Conservation (phyloP, 2,329 filamentous ascomycete genomes). For the Magnaporthiopsis rhizophila region DNA sequence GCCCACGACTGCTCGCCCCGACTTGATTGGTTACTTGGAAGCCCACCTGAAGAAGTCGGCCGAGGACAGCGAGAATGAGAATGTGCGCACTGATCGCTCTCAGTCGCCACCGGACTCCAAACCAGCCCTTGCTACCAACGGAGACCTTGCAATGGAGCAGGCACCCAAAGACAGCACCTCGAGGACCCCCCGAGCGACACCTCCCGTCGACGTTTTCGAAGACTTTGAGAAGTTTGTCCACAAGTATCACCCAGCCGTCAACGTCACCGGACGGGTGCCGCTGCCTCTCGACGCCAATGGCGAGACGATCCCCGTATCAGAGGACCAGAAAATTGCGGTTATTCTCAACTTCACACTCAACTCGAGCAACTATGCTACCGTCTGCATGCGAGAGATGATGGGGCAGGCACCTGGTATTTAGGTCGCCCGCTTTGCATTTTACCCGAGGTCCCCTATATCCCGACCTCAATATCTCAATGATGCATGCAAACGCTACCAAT, state of each 20-base stretch:
- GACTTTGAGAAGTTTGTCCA: constrained; percentile 3
- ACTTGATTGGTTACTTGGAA: background rate
- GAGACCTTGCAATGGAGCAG: background rate
- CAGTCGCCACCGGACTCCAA: background rate
- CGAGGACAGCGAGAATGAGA: background rate
- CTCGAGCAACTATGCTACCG: constrained; percentile 29
- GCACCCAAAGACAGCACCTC: background rate
- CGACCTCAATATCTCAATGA: background rate
- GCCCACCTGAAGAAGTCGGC: background rate
- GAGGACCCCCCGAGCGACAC: background rate
- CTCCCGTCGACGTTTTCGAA: constrained; percentile 1
- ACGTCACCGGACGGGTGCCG: constrained; percentile 9
- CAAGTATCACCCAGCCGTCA: constrained; percentile 11
- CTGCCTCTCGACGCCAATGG: background rate
- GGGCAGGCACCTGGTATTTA: constrained; percentile 4
- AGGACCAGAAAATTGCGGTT: constrained; percentile 25
- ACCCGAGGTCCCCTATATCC: background rate
- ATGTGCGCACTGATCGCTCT: background rate
- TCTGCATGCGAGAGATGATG: constrained; percentile 29
- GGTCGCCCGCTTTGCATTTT: too few species aligned
- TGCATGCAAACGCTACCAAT: background rate
- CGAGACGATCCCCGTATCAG: background rate
- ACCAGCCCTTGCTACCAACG: background rate
- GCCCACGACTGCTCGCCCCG: too few species aligned
- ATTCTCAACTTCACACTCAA: constrained; percentile 28